A percentile compares a stretch with the other conserved stretches of the same genome.
phyloP scores from a whole-genome alignment of 208 protist species.

The Wallacemonas sp. region DNA sequence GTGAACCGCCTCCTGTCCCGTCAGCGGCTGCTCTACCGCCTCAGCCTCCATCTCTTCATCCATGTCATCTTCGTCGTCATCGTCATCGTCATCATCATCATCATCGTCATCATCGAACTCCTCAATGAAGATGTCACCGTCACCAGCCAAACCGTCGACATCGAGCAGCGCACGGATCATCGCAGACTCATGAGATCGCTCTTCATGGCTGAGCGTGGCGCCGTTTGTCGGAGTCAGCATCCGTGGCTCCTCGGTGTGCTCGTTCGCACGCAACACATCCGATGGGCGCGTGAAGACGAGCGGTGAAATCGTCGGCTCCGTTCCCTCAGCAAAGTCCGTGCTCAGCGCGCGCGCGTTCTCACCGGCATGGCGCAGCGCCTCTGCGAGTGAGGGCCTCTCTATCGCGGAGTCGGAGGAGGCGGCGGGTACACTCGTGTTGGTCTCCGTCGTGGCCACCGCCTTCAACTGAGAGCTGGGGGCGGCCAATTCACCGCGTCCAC shows the following conservation, averaged over 20 bases:
- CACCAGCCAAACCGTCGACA: conserved; percentile 1
- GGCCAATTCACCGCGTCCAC: too few species aligned
- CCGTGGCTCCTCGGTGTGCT: background rate
- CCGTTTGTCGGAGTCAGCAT: background rate
- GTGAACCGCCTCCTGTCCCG: background rate
- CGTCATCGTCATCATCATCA: conserved; percentile 8
- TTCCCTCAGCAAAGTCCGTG: background rate
- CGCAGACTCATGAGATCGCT: background rate
- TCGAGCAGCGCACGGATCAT: background rate
- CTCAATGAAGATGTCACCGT: conserved; percentile 20
- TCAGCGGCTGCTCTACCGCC: background rate
- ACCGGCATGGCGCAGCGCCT: background rate
- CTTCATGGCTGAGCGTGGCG: background rate
- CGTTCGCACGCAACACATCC: background rate
- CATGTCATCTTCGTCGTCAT: conserved; percentile 9
- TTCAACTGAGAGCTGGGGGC: too few species aligned
- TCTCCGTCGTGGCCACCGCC: too few species aligned
- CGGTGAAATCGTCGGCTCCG: background rate
- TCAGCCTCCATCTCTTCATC: background rate
- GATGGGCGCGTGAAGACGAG: background rate
- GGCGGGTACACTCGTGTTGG: too few species aligned
- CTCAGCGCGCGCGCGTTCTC: background rate
- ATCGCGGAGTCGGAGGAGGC: too few species aligned
- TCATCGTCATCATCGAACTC: conserved; percentile 14
- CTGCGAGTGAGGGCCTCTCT: background rate